Conservation (phyloP, 129 eudicot genomes). For the Glebionis coronaria region DNA sequence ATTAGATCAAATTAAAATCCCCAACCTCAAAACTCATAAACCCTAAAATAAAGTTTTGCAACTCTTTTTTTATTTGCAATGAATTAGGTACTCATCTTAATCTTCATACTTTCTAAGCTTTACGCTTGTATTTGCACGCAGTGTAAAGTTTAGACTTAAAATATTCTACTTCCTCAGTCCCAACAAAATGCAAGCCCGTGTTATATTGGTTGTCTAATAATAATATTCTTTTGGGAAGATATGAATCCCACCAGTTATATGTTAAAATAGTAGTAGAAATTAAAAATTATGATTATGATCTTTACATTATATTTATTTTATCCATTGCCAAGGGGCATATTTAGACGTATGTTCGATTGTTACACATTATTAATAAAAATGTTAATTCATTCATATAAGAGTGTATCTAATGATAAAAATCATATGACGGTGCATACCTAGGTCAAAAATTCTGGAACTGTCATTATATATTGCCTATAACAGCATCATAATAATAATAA, state of each 20-base stretch:
- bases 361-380: background rate
- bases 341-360: background rate
- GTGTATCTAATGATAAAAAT: background rate
- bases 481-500: background rate
- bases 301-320: background rate
- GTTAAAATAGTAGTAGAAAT: background rate
- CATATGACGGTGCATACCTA: no score
- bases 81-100: slow-evolving; percentile 56
- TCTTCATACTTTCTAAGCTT: background rate
- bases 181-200: no score
- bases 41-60: no score
- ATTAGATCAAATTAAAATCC: no score
- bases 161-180: no score
- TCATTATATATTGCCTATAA: no score
- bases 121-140: no score
- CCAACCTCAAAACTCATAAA: no score
- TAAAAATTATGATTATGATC: background rate
- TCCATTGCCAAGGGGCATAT: background rate
- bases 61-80: no score
- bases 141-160: no score
- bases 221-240: background rate
- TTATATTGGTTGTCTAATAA: background rate
- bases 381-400: background rate
- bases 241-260: background rate
- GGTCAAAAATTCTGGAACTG: no score